Conservation (phyloP, 108 stramenopile genomes). For the Parietichytrium sp. region DNA sequence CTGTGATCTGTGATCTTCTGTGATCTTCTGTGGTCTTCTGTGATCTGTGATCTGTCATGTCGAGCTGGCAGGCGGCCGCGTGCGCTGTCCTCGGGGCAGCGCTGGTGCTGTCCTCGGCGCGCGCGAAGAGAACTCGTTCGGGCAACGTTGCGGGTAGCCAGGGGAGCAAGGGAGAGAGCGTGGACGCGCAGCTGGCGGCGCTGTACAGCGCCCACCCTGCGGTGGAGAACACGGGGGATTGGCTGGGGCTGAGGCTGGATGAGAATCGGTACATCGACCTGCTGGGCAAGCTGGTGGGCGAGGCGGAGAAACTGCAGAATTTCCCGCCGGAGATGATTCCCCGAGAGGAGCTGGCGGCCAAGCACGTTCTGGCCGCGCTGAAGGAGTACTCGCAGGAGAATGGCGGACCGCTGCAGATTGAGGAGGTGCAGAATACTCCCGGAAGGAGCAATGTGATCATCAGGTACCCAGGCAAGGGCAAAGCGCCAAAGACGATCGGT, state of each 20-base stretch:
- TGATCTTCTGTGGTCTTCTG: too few relatives aligned
- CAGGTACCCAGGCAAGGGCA: constrained; percentile 57
- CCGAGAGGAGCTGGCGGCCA: constrained; percentile 47
- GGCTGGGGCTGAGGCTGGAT: constrained; percentile 48
- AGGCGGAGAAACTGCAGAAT: constrained; percentile 57
- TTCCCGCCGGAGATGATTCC: constrained; percentile 19
- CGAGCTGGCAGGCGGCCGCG: too few relatives aligned
- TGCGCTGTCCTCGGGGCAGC: too few relatives aligned
- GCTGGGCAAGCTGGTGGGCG: constrained; percentile 63
- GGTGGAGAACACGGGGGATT: background rate
- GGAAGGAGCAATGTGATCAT: constrained; percentile 67
- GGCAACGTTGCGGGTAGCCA: background rate
- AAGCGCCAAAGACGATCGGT: constrained; percentile 54
- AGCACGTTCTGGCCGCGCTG: constrained; percentile 58
- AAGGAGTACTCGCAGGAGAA: constrained; percentile 58
- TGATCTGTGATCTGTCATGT: too few relatives aligned
- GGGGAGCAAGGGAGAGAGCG: background rate
- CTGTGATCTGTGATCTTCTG: too few relatives aligned
- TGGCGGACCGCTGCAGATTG: constrained; percentile 63
- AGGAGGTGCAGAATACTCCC: constrained; percentile 59
- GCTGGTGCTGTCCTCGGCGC: too few relatives aligned
- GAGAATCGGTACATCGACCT: constrained; percentile 60
- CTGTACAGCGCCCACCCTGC: background rate
- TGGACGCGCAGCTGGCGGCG: background rate
- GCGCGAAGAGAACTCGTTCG: too few relatives aligned